phyloP scores from a whole-genome alignment of 495 filamentous ascomycete genomes.

The Neurospora terricola region DNA sequence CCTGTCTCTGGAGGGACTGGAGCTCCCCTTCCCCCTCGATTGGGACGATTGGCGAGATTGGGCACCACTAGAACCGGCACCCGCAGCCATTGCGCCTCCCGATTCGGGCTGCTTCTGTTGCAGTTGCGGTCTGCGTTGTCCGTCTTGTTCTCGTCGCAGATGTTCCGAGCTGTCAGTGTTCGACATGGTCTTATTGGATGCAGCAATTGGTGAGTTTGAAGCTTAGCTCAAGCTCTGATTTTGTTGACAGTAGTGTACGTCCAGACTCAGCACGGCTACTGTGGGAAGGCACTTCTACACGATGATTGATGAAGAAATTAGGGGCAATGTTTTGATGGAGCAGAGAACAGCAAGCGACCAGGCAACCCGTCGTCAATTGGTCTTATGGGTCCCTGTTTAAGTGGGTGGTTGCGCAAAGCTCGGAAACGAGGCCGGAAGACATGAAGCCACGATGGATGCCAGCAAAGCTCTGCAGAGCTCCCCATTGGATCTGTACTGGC shows the following conservation, averaged over 20 bases:
- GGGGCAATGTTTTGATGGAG: neutral
- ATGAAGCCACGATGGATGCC: constrained; percentile 1
- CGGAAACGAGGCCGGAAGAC: constrained; percentile 1
- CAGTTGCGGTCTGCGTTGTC: neutral
- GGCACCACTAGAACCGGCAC: neutral
- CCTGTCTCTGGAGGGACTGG: neutral
- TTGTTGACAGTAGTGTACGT: neutral
- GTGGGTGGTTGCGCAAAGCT: neutral
- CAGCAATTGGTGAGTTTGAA: neutral
- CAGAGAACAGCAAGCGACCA: neutral
- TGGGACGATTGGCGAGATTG: neutral
- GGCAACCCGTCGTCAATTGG: neutral
- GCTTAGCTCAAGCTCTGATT: neutral
- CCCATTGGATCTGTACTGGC: neutral
- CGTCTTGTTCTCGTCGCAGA: neutral
- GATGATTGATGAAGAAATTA: neutral
- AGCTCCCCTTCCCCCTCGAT: neutral
- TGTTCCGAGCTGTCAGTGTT: neutral
- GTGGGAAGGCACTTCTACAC: neutral
- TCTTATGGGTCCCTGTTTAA: neutral
- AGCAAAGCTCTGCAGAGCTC: neutral
- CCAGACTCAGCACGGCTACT: neutral
- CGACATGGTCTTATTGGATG: neutral
- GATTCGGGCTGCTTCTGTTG: neutral
- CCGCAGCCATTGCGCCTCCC: neutral